Percentiles rank a stretch among this genome's conserved stretches.
Conservation (phyloP, 1,284 basidiomycete species). For the Anthracocystis walkeri region DNA sequence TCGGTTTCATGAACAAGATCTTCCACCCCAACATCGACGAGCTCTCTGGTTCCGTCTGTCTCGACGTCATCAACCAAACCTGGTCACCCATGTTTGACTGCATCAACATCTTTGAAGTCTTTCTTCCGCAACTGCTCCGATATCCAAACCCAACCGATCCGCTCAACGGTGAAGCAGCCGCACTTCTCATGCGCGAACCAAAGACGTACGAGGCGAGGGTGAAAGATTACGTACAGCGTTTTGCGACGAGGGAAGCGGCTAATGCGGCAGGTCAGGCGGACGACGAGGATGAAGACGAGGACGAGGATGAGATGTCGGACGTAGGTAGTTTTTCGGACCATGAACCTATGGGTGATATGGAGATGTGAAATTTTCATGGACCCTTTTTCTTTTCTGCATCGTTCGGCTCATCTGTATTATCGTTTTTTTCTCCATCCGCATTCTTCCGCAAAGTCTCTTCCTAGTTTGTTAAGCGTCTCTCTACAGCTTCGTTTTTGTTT, state of each 20-base stretch:
- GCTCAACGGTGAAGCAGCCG: constrained; percentile 95
- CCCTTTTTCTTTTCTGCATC: neutral
- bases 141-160: constrained; percentile 99
- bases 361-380: constrained; percentile 30
- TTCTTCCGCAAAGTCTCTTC: no score
- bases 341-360: constrained; percentile 54
- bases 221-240: constrained; percentile 60
- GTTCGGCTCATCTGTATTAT: constrained; percentile 6
- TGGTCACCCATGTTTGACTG: constrained; percentile 76
- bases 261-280: constrained; percentile 49
- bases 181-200: constrained; percentile 94
- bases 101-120: constrained; percentile 99
- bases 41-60: constrained; percentile 72
- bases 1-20: constrained; percentile 99
- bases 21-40: constrained; percentile 99
- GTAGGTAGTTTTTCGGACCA: constrained; percentile 64
- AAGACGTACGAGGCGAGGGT: constrained; percentile 74
- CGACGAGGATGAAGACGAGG: constrained; percentile 56
- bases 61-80: constrained; percentile 67
- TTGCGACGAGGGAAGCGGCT: constrained; percentile 55
- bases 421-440: neutral
- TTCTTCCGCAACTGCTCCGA: constrained; percentile 93
- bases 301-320: constrained; percentile 64
- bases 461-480: no score
- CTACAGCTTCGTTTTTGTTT: no score